Base-by-base conservation (phyloP, 306 rosid species). In the Dicorynia guianensis region DNA sequence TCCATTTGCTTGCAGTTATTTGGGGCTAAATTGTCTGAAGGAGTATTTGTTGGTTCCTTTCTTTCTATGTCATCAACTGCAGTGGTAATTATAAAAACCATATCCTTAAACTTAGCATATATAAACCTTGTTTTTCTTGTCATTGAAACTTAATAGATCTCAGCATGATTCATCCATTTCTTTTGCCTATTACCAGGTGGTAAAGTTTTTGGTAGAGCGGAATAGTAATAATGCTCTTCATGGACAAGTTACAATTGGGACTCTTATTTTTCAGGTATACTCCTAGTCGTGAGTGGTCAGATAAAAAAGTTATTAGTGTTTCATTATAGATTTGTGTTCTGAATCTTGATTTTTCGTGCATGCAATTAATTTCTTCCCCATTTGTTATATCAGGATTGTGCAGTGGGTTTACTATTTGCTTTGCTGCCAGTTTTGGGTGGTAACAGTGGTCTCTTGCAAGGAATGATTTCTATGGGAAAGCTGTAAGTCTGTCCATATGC, bases 401-500 rank as follows among this genome's bases (percentile, higher is more conserved):
- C 99, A 13, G 98, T 96, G 86, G 99, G 99, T 84, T 87, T 96
- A 87, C 82, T 96, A 67, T 90, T 92, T 85, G 99, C 99, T 78
- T 84, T 96, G 87, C 98, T 96, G 77, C 99, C 99, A 54, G 97
- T 96, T 81, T 85, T 96, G 99, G 99, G 99, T 43, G 99, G 99
- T 79, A 90, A 79, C 83, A 88, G 97, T 36, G 97, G 99, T 76
- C 92, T 96, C 79, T 70, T 92, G 36, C 97, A 85, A 75, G 99
- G 99, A 80, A 83, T 96, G 75, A 66, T 90, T 61, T 92, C 99
- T 71, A 93, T 96, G 89, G 97, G 97, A 65, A 90, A 92, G 87
- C 78, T 96, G 99, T 96, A 87, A 82, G 96, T 84, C 71, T 79
- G 71, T 76, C 50, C 38, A 19, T 76, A 30, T 53, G 60, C 67